Conservation (phyloP, 768 basidiomycete species). For the Trametes maxima region DNA sequence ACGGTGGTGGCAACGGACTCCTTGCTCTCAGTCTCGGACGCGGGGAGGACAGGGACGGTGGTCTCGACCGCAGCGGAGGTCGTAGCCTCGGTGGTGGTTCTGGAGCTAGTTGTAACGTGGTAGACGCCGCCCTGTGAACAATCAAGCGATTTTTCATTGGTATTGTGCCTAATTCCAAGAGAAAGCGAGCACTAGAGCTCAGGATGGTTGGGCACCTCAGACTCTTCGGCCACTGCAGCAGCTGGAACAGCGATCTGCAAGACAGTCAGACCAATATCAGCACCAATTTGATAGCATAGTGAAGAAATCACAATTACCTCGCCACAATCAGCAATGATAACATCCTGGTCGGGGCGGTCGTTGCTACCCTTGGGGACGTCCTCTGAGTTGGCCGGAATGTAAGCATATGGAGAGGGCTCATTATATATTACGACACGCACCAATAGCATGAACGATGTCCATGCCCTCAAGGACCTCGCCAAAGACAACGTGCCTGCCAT, state of each 20-base stretch:
- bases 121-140: conserved; percentile 17
- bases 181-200: conserved; percentile 71
- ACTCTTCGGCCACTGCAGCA: conserved; percentile 62
- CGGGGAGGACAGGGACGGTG: conserved; percentile 9
- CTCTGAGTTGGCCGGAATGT: conserved; percentile 50
- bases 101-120: background rate
- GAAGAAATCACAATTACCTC: conserved; percentile 55
- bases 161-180: conserved; percentile 28
- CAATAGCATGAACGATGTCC: conserved; percentile 79
- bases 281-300: background rate
- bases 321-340: conserved; percentile 83
- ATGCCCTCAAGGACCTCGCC: conserved; percentile 92
- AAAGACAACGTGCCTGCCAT: conserved; percentile 93
- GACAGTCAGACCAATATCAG: background rate
- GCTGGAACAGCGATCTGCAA: conserved; percentile 55
- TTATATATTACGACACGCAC: conserved; percentile 38
- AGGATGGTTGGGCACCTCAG: conserved; percentile 91
- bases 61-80: conserved; percentile 6
- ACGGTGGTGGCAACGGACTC: conserved; percentile 19
- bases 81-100: conserved; percentile 1
- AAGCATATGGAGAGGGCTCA: no score
- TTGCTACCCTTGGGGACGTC: conserved; percentile 65
- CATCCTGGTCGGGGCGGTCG: conserved; percentile 77
- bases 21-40: conserved; percentile 16
- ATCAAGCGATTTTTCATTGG: conserved; percentile 33